A percentile compares a stretch with the other conserved stretches of the same genome.
These are phyloP conservation scores for Caryopteris hybrid DNA, from an alignment of 305 asterid species.

Conservation along the genomic window DNA sequence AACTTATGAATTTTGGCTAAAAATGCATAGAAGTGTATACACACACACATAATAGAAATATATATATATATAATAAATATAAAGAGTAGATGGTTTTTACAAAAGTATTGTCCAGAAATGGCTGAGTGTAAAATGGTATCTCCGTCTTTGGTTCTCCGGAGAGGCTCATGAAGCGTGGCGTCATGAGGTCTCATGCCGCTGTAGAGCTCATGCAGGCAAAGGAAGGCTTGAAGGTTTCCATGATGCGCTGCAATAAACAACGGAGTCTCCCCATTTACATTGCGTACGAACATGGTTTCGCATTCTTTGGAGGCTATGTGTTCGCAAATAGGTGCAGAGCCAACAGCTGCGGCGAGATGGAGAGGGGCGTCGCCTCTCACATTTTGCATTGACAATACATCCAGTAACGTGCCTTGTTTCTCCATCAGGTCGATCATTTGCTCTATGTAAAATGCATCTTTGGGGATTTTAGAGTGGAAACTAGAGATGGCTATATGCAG, in stretches of 20 bases:
- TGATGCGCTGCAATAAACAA: slow-evolving; percentile 39
- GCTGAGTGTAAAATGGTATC: slow-evolving; percentile 42
- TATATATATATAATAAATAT: no score
- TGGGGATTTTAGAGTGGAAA: slow-evolving; percentile 13
- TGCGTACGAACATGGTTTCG: slow-evolving; percentile 15
- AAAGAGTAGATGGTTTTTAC: slow-evolving; percentile 21
- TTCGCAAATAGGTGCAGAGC: slow-evolving; percentile 17
- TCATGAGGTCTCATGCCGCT: background rate
- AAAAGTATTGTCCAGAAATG: slow-evolving; percentile 39
- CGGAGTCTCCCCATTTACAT: slow-evolving; percentile 34
- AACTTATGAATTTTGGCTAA: no score
- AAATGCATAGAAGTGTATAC: no score
- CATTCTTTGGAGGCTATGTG: background rate
- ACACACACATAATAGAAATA: background rate
- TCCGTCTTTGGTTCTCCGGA: slow-evolving; percentile 38
- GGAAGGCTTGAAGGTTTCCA: slow-evolving; percentile 26
- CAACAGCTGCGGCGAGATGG: slow-evolving; percentile 42
- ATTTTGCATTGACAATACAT: slow-evolving; percentile 8
- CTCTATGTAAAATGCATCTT: background rate
- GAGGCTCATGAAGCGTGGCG: background rate
- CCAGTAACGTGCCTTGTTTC: background rate
- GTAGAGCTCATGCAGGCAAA: slow-evolving; percentile 8
- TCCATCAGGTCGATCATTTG: slow-evolving; percentile 21
- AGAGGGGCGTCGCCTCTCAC: slow-evolving; percentile 40
- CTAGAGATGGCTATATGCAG: slow-evolving; percentile 37